Evolutionary conservation across 805 yeast genomes (phyloP).

Genomic region (Suhomyces sp.): DNA sequence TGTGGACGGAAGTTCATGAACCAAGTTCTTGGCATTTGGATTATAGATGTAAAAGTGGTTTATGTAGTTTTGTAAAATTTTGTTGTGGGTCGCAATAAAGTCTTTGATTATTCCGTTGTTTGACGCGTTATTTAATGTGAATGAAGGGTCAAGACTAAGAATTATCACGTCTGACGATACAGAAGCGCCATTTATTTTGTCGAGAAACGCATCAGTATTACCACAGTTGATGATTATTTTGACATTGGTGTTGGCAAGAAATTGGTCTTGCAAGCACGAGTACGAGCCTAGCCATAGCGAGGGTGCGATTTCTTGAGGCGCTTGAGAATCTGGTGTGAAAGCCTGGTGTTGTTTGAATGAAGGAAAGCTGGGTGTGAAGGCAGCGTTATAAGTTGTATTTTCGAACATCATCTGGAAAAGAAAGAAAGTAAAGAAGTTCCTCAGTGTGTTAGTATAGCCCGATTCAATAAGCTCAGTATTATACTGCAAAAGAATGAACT

Average conservation of each 20-base stretch:
- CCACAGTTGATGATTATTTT: conserved; percentile 41
- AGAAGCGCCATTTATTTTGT: conserved; percentile 18
- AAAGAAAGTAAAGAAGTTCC: too few relatives aligned
- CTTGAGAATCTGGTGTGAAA: not conserved
- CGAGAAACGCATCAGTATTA: conserved; percentile 28
- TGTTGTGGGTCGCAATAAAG: conserved; percentile 28
- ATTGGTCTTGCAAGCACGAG: conserved; percentile 5
- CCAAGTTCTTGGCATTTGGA: conserved; percentile 24
- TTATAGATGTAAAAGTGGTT: conserved; percentile 34
- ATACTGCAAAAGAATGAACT: not conserved
- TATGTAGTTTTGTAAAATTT: conserved; percentile 37
- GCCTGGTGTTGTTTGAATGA: not conserved
- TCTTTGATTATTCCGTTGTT: conserved; percentile 20
- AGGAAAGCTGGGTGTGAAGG: not conserved
- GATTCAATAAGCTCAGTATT: not conserved
- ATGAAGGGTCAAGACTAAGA: conserved; percentile 36
- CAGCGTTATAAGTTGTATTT: not conserved
- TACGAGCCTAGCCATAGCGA: conserved; percentile 28
- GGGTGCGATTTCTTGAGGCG: conserved; percentile 26
- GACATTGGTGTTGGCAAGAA: conserved; percentile 19
- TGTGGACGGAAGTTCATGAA: conserved; percentile 30
- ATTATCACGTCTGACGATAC: conserved; percentile 38
- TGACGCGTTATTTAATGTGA: conserved; percentile 15
- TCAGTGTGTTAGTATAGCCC: not conserved
- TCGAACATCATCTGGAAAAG: too few relatives aligned